Evolutionary conservation across 495 filamentous ascomycete species (phyloP).

Genomic region (Daldinia childiae): DNA sequence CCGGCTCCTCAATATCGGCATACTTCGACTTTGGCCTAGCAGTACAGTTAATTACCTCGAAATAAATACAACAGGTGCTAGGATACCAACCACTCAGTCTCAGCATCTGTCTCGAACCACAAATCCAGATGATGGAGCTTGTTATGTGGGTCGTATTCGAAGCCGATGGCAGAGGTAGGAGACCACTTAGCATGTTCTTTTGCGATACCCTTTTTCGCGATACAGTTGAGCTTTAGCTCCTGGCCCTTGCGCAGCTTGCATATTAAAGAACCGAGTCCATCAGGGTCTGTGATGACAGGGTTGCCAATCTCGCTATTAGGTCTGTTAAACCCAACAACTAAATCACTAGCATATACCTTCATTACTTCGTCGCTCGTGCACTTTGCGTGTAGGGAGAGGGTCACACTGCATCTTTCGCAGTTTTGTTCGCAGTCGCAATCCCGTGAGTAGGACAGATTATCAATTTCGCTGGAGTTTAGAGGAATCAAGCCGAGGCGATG

Average conservation of each 20-base stretch:
- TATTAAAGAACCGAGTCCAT: slow-evolving; percentile 81
- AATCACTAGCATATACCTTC: slow-evolving; percentile 88
- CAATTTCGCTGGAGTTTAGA: slow-evolving; percentile 82
- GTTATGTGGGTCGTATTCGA: slow-evolving; percentile 98
- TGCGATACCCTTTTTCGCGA: slow-evolving; percentile 97
- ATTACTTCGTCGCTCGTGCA: slow-evolving; percentile 85
- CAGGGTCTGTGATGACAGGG: slow-evolving; percentile 87
- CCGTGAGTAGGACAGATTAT: slow-evolving; percentile 84
- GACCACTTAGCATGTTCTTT: slow-evolving; percentile 99
- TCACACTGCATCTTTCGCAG: slow-evolving; percentile 90
- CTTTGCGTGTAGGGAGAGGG: slow-evolving; percentile 79
- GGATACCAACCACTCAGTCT: slow-evolving; percentile 83
- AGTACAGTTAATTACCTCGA: slow-evolving; percentile 18
- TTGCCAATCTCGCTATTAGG: slow-evolving; percentile 69
- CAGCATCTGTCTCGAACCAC: slow-evolving; percentile 90
- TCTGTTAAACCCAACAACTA: slow-evolving; percentile 75
- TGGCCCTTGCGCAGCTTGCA: slow-evolving; percentile 89
- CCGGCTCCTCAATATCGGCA: slow-evolving; percentile 84
- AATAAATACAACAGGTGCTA: not conserved
- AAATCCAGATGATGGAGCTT: slow-evolving; percentile 87
- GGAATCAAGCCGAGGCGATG: slow-evolving; percentile 94
- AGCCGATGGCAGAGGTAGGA: slow-evolving; percentile 88
- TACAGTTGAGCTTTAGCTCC: slow-evolving; percentile 85
- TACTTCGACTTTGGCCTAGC: slow-evolving; percentile 86
- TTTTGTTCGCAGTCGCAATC: slow-evolving; percentile 96